phyloP scores from a whole-genome alignment of 805 yeast species.

The Yamadazyma akitaensis region DNA sequence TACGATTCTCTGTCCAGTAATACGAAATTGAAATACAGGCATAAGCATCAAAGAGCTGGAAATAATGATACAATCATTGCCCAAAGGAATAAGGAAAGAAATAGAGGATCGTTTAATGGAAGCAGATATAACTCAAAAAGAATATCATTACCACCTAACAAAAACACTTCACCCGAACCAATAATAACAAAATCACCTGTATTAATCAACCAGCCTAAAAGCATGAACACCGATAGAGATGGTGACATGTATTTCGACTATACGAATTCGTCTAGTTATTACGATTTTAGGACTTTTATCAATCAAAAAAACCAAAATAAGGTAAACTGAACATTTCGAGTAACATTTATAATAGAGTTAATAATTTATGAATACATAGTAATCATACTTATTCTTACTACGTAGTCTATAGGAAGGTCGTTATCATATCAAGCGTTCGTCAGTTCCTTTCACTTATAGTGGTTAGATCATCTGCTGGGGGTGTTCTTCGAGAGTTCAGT shows the following conservation, averaged over 20 bases:
- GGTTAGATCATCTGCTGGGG: slow-evolving; percentile 4
- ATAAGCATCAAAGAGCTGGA: neutral
- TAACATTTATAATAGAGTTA: neutral
- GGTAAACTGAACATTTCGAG: neutral
- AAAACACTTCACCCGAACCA: neutral
- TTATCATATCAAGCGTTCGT: neutral
- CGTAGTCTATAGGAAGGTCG: neutral
- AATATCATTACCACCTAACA: slow-evolving; percentile 9
- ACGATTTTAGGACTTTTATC: slow-evolving; percentile 39
- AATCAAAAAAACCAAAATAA: slow-evolving; percentile 19
- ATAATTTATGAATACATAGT: neutral
- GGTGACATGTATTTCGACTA: slow-evolving; percentile 34
- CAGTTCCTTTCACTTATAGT: slow-evolving; percentile 8
- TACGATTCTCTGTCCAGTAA: slow-evolving; percentile 20
- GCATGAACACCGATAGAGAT: slow-evolving; percentile 4
- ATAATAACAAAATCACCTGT: neutral
- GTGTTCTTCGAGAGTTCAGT: neutral
- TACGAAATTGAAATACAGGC: slow-evolving; percentile 13
- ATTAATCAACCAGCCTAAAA: neutral
- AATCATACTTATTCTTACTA: neutral
- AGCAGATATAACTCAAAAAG: slow-evolving; percentile 18
- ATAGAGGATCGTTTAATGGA: slow-evolving; percentile 8
- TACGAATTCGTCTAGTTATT: slow-evolving; percentile 18
- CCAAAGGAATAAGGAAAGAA: slow-evolving; percentile 8
- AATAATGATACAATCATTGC: neutral